Evolutionary conservation across 2,329 filamentous ascomycete species (phyloP), one percentile per base, ranked within the genome.

Genomic region (Fusarium hostae): DNA sequence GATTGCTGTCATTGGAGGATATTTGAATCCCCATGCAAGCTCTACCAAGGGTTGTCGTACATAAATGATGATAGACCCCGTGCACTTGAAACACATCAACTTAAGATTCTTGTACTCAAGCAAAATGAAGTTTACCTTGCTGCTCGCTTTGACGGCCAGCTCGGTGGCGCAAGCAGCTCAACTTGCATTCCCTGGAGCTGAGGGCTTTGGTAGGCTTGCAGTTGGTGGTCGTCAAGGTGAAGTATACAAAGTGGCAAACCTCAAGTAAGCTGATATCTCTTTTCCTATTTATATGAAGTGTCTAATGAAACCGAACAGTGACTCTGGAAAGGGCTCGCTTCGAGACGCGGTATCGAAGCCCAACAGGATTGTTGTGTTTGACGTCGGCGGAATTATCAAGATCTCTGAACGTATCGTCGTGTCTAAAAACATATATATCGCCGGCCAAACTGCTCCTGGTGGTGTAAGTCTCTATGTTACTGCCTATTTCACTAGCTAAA

Each of bases 371-470:
- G 78, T 86, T 15, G 82, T 85, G 5, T 86, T 86, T 67, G 81
- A 83, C 3, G 80, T 86, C 2, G 84, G 84, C 11, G 85, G 85
- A 5, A 78, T 85, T 3, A 86, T 86, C 62, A 82, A 82, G 15
- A 84, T 85, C 45, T 80, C 76, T 15, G 81, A 82, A 0, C 82
- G 84, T 13, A 78, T 86, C 7, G 81, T 85, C 0, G 81, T 86
- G 26, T 83, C 81, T 6, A 73, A 75, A 15, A 84, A 85, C 1
- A 84, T 86, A 40, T 83, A 83, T 43, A 79, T 86, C 41, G 81
- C 85, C 1, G 84, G 85, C 3, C 84, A 86, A 71, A 86, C 84
- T 2, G 85, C 85, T 6, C 85, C 85, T 0, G 83, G 84, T 9
- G 84, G 80, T 28, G 84, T 69, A 81, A 81, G 73, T 81, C 6